Evolutionary conservation across 495 filamentous ascomycete species (phyloP), one percentile per base, ranked within the genome.

Genomic region (Aspergillus bridgeri): DNA sequence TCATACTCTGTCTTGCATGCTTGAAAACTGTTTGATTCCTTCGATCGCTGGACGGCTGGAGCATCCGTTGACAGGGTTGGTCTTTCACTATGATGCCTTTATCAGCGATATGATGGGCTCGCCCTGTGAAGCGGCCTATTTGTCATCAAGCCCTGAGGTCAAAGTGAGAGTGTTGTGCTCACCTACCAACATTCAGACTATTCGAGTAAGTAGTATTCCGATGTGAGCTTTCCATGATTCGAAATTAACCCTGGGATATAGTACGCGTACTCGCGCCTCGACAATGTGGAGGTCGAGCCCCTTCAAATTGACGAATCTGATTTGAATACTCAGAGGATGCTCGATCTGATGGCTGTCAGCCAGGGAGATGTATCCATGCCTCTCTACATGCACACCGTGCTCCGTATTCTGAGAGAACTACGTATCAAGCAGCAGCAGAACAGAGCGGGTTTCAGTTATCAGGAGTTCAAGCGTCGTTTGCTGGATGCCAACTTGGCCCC

Each of bases 1-100:
- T 45, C 86, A 91, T 62, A 89, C 86, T 0, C 67, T 90, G 15
- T 83, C 86, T 0, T 90, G 86, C 63, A 70, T 93, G 22, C 74
- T 91, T 6, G 87, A 91, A 65, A 86, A 84, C 55, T 84, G 79
- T 29, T 72, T 89, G 0, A 69, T 82, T 2, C 47, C 54, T 3
- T 67, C 75, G 3, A 72, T 72, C 20, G 65, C 75, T 8, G 74
- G 75, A 5, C 58, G 61, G 11, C 58, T 80, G 9, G 72, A 75
- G 0, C 71, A 74, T 7, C 83, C 87, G 0, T 69, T 90, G 5
- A 77, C 87, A 0, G 88, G 80, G 0, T 75, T 90, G 19, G 81
- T 87, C 5, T 91, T 90, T 56, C 86, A 89, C 54, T 90, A 85
- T 60, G 86, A 87, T 61, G 79, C 79, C 0, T 86, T 83, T 61